Conservation (phyloP, 2,329 filamentous ascomycete genomes). For the Cercospora sesami region DNA sequence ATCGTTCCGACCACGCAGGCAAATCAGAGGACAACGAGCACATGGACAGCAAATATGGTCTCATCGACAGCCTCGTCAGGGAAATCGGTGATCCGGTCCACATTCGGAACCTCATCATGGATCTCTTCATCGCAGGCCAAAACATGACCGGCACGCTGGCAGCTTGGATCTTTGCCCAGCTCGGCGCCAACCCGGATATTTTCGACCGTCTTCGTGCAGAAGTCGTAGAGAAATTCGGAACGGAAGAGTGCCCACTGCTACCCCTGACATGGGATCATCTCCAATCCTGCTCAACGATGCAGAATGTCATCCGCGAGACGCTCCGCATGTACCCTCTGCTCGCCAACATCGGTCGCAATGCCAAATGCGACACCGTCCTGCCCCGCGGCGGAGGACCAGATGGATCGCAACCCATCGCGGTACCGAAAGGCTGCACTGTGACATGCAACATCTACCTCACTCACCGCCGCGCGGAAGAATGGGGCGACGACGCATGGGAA, state of each 20-base stretch:
- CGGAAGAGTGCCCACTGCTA: slow-evolving; percentile 37
- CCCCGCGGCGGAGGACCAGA: slow-evolving; percentile 48
- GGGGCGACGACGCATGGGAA: slow-evolving; percentile 48
- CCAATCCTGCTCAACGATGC: slow-evolving; percentile 45
- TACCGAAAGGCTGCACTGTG: slow-evolving; percentile 44
- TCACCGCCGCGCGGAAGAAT: slow-evolving; percentile 51
- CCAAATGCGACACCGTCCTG: slow-evolving; percentile 48
- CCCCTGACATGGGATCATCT: slow-evolving; percentile 28
- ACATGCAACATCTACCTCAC: slow-evolving; percentile 50
- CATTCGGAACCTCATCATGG: slow-evolving; percentile 47
- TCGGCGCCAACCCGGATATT: slow-evolving; percentile 32
- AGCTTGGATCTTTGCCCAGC: slow-evolving; percentile 39
- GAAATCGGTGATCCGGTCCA: slow-evolving; percentile 44
- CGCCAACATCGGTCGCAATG: slow-evolving; percentile 48
- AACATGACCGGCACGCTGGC: slow-evolving; percentile 59
- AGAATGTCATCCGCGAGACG: slow-evolving; percentile 41
- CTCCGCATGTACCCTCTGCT: slow-evolving; percentile 50
- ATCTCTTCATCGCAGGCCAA: slow-evolving; percentile 54
- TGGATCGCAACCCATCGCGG: slow-evolving; percentile 45
- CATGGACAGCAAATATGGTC: slow-evolving; percentile 38
- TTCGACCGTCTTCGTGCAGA: slow-evolving; percentile 32
- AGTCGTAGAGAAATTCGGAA: slow-evolving; percentile 28
- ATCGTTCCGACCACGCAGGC: no score
- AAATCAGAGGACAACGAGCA: not conserved
- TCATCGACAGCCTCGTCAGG: slow-evolving; percentile 47